A percentile compares a stretch with the other conserved stretches of the same genome.
These are phyloP conservation scores for Malbranchea cinnamomea DNA, from an alignment of 2,329 filamentous ascomycete genomes.

Conservation along the genomic window DNA sequence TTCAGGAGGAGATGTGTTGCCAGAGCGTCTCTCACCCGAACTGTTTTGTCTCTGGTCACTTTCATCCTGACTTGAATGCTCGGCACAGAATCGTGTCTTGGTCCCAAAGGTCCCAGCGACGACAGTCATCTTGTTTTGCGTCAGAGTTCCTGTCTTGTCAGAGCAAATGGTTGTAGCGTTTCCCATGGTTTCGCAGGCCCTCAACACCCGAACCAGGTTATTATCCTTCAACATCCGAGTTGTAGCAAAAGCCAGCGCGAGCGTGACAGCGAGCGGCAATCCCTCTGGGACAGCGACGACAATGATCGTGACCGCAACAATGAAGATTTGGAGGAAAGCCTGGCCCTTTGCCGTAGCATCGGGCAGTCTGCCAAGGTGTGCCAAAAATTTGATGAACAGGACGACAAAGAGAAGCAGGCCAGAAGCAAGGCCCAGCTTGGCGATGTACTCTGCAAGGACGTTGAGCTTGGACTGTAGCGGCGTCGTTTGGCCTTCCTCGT, in stretches of 20 bases:
- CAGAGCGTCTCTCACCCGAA: constrained; percentile 9
- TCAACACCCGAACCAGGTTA: constrained; percentile 44
- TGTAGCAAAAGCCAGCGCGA: constrained; percentile 47
- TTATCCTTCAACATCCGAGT: constrained; percentile 50
- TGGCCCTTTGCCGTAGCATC: constrained; percentile 41
- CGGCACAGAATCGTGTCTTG: constrained; percentile 25
- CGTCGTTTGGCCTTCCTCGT: constrained; percentile 62
- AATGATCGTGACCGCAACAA: constrained; percentile 65
- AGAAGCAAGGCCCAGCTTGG: constrained; percentile 57
- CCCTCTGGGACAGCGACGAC: constrained; percentile 62
- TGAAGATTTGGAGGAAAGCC: constrained; percentile 59
- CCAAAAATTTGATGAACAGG: constrained; percentile 60
- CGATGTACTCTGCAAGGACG: constrained; percentile 62
- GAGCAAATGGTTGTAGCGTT: constrained; percentile 50
- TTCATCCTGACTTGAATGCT: constrained; percentile 14
- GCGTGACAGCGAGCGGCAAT: constrained; percentile 44
- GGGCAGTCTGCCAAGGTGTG: constrained; percentile 6
- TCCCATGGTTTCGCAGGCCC: constrained; percentile 49
- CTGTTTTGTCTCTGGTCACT: too few species aligned
- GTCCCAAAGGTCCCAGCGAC: constrained; percentile 42
- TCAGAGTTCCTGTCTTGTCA: constrained; percentile 52
- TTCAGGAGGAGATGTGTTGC: constrained; percentile 33
- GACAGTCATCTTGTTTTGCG: constrained; percentile 48
- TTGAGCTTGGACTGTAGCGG: constrained; percentile 67
- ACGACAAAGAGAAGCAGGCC: constrained; percentile 65